phyloP scores from a whole-genome alignment of 257 asterid species.

The Lavandula angustifolia region DNA sequence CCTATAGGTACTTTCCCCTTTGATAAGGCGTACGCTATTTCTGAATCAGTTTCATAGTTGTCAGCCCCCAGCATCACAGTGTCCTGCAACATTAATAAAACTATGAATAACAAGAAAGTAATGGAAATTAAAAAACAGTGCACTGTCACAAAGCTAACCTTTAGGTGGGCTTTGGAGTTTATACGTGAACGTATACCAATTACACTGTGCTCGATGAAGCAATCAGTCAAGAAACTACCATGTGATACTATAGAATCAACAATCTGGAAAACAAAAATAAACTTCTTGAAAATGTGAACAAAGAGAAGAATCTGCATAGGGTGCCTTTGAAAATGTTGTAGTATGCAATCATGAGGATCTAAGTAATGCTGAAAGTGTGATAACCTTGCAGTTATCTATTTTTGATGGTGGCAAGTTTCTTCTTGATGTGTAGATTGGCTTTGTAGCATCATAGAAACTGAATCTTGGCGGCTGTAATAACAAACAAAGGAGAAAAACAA shows the following conservation, averaged over 20 bases:
- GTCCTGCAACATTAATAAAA: conserved; percentile 50
- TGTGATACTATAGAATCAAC: conserved; percentile 88
- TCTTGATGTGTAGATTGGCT: conserved; percentile 92
- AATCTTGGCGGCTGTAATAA: conserved; percentile 81
- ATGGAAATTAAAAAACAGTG: not conserved
- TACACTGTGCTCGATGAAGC: conserved; percentile 87
- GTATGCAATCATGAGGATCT: not conserved
- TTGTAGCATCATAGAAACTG: conserved; percentile 91
- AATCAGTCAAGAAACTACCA: conserved; percentile 81
- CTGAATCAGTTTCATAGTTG: conserved; percentile 84
- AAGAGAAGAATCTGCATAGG: conserved; percentile 2
- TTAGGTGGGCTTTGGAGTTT: conserved; percentile 70
- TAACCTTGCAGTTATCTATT: conserved; percentile 87
- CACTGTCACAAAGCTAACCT: conserved; percentile 46
- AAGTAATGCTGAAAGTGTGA: conserved; percentile 55
- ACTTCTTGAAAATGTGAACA: conserved; percentile 25
- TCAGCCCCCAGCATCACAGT: conserved; percentile 98
- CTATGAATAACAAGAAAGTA: not conserved
- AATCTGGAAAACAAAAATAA: conserved; percentile 54
- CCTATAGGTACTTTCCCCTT: conserved; percentile 89
- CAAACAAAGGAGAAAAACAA: conserved; percentile 20
- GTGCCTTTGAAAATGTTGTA: conserved; percentile 12
- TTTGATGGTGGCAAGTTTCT: conserved; percentile 96
- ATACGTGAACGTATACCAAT: conserved; percentile 88
- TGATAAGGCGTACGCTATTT: conserved; percentile 60